Conservation (phyloP, 148 eudicot genomes). For the Cornus kousa region DNA sequence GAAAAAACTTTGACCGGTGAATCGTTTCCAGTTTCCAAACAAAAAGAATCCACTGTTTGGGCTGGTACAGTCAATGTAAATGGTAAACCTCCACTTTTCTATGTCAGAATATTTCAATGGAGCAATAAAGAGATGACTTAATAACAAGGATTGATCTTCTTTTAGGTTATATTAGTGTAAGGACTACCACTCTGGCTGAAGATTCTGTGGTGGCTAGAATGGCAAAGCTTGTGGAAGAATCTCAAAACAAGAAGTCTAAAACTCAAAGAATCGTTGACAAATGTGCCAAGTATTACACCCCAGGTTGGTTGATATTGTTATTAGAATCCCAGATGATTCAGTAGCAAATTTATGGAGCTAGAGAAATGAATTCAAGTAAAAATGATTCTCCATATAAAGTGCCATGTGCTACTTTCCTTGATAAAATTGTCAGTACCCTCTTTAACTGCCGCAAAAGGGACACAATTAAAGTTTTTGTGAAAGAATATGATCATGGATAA, state of each 20-base stretch:
- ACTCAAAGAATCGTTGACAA: constrained; percentile 71
- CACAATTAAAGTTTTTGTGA: no score
- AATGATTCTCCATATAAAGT: not conserved
- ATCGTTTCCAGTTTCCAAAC: constrained; percentile 77
- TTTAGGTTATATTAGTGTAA: constrained; percentile 69
- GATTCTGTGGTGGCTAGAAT: constrained; percentile 84
- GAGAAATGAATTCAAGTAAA: no score
- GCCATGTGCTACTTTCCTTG: not conserved
- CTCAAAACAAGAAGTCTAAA: constrained; percentile 70
- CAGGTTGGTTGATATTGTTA: constrained; percentile 41
- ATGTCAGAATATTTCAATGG: not conserved
- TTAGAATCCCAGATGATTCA: not conserved
- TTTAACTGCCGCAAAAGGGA: not conserved
- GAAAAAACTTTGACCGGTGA: constrained; percentile 92
- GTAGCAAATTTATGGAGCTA: not conserved
- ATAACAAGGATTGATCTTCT: not conserved
- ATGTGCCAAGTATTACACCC: constrained; percentile 88
- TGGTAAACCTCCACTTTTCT: constrained; percentile 39
- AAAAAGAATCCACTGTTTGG: constrained; percentile 66
- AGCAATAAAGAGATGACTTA: not conserved
- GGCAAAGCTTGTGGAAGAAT: constrained; percentile 92
- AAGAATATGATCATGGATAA: no score
- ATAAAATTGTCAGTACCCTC: not conserved
- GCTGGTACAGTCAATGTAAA: constrained; percentile 91
- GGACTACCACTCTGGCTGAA: constrained; percentile 68